phyloP scores from a whole-genome alignment of 1,284 basidiomycete genomes.

The Leccinum huronense region DNA sequence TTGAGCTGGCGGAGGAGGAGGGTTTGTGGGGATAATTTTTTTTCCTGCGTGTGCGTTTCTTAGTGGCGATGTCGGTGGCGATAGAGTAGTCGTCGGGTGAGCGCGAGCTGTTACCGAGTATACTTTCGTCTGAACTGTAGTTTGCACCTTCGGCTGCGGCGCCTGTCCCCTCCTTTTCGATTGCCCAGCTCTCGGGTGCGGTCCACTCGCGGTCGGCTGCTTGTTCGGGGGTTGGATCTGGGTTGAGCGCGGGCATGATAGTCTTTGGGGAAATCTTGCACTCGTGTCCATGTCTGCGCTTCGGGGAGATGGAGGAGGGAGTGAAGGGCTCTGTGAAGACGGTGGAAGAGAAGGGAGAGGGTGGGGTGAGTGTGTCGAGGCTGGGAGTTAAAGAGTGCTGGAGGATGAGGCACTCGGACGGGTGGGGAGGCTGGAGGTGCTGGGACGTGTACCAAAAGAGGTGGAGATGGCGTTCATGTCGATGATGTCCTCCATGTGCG shows the following conservation, averaged over 20 bases:
- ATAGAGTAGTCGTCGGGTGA: constrained; percentile 14
- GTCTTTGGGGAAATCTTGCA: constrained; percentile 55
- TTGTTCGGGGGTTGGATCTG: constrained; percentile 8
- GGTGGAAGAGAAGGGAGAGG: constrained; percentile 23
- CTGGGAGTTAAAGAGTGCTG: background rate
- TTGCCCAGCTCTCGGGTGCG: constrained; percentile 39
- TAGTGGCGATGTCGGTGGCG: constrained; percentile 19
- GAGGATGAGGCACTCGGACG: constrained; percentile 11
- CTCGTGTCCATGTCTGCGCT: constrained; percentile 18
- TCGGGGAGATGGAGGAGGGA: constrained; percentile 23
- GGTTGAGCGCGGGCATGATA: constrained; percentile 11
- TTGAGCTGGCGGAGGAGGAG: constrained; percentile 20
- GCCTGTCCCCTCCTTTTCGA: constrained; percentile 30
- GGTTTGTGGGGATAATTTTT: constrained; percentile 22
- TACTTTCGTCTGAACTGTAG: constrained; percentile 33
- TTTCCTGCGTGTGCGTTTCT: constrained; percentile 28
- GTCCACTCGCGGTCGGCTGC: constrained; percentile 27
- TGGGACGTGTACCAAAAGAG: constrained; percentile 14
- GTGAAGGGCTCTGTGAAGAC: constrained; percentile 50
- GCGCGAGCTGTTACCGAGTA: constrained; percentile 21
- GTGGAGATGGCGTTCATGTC: constrained; percentile 38
- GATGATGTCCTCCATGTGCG: constrained; percentile 84
- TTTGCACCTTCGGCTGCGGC: constrained; percentile 24
- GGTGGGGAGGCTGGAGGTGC: constrained; percentile 14
- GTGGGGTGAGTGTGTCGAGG: constrained; percentile 37